Evolutionary conservation across 495 filamentous ascomycete genomes (phyloP), one percentile per base, ranked within the genome.

Genomic region (Podospora anserina): DNA sequence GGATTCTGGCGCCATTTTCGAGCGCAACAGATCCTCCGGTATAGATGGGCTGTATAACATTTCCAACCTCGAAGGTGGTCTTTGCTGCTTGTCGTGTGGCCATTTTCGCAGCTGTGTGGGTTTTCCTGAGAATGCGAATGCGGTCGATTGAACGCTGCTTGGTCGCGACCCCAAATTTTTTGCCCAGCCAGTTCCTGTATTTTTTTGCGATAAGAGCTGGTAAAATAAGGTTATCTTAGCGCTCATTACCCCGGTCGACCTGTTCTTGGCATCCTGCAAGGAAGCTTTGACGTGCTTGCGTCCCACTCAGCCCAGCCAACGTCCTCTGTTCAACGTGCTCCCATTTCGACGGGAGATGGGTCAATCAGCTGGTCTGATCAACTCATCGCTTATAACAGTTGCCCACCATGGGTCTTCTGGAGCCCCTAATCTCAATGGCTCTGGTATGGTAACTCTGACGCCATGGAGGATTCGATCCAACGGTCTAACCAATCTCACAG

Each of bases 21-120:
- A 98, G 85, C 53, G 92, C 88, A 70, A 94, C 90, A 73, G 89
- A 89, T 61, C 95, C 95, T 66, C 95, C 94, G 32, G 94, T 96
- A 78, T 94, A 97, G 58, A 97, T 93, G 49, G 95, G 96, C 72
- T 93, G 92, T 58, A 99, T 92, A 27, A 90, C 88, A 68, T 89
- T 87, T 69, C 82, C 83, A 65, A 90, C 86, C 77, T 94, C 90
- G 76, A 97, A 99, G 55, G 96, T 96, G 27, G 93, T 97, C 83
- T 92, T 84, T 65, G 82, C 77, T 19, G 83, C 74, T 34, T 79
- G 74, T 78, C 81, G 81, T 53, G 75, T 82, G 30, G 85, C 84
- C 85, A 87, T 87, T 58, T 54, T 34, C 62, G 69, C 27, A 65
- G 62, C 19, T 66, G 62, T 68, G 61, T 57, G 39, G 32, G 34